Percentiles rank a stretch among this genome's conserved stretches.
These are phyloP conservation scores for Posidonia australis DNA, from an alignment of 106 monocot species.

Conservation along the genomic window DNA sequence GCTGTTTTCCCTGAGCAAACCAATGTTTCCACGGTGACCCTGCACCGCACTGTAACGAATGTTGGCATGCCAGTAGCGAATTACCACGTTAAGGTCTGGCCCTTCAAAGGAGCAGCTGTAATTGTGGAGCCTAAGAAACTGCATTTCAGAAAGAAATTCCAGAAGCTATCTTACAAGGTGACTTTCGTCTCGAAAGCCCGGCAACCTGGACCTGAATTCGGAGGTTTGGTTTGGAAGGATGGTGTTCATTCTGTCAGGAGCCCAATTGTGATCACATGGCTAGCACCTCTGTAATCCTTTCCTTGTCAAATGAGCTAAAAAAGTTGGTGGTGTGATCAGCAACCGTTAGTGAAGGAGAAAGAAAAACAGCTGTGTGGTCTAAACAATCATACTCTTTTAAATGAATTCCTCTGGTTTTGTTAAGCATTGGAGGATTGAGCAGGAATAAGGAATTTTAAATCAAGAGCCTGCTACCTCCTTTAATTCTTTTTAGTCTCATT, in stretches of 20 bases:
- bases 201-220: conserved; percentile 25
- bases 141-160: conserved; percentile 43
- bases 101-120: conserved; percentile 49
- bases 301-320: no score
- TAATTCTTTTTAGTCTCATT: no score
- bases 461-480: no score
- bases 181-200: conserved; percentile 33
- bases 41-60: conserved; percentile 61
- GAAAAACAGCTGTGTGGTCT: no score
- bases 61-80: conserved; percentile 51
- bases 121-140: conserved; percentile 48
- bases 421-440: no score
- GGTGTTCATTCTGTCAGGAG: conserved; percentile 10
- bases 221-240: conserved; percentile 7
- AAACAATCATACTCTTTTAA: no score
- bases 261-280: conserved; percentile 12
- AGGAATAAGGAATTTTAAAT: no score
- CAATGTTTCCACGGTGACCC: conserved; percentile 20
- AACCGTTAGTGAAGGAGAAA: no score
- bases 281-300: background rate
- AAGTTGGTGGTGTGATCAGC: no score
- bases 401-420: no score
- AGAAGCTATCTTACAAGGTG: conserved; percentile 63
- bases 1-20: conserved; percentile 36
- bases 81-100: conserved; percentile 43